Base-by-base conservation (phyloP, 2,329 filamentous ascomycete species). In the Thermothelomyces thermophilus region DNA sequence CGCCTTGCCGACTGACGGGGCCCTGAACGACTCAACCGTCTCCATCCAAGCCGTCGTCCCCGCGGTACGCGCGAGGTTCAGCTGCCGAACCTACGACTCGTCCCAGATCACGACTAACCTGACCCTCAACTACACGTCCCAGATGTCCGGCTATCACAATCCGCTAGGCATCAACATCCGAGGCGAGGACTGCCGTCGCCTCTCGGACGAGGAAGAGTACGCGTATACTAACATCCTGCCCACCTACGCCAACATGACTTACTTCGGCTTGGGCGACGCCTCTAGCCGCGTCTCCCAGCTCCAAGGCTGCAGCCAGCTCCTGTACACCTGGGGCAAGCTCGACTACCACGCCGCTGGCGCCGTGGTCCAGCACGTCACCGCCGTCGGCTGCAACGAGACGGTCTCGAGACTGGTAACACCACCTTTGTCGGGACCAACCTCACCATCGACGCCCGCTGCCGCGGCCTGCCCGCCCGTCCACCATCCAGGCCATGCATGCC, bases 271-370 rank as follows among this genome's bases (percentile, higher is more conserved):
- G 10, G 43, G 33, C 22, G n/a, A 30, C 8, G 5, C 7, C 24
- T 6, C 9, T n/a, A 19, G n/a, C 43, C 20, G n/a, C 33, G 2
- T 36, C 10, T 19, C 22, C 33, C 1, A 17, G 2, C 5, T 24
- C 19, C 43, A 46, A 28, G 43, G 43, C 43, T 46, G 43, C 43
- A 46, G 43, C 43, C 4, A 46, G 11, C 26, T 39, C 5, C 35
- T 46, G 24, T 46, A 46, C 35, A 46, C 35, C 24, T 46, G 44
- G 44, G 44, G 44, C 22, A 39, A 46, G 44, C 35, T 46, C 1
- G 24, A 46, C 35, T 40, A 39, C 30, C 30, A 31, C 26, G 16
- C 34, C 13, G 24, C 26, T 24, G 3, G 19, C 14, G 26, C 34
- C 34, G 33, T 40, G 16, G 10, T 46, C 4, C 34, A 40, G n/a